Evolutionary conservation across 2,329 filamentous ascomycete species (phyloP).

Genomic region (Trichoderma sp.): DNA sequence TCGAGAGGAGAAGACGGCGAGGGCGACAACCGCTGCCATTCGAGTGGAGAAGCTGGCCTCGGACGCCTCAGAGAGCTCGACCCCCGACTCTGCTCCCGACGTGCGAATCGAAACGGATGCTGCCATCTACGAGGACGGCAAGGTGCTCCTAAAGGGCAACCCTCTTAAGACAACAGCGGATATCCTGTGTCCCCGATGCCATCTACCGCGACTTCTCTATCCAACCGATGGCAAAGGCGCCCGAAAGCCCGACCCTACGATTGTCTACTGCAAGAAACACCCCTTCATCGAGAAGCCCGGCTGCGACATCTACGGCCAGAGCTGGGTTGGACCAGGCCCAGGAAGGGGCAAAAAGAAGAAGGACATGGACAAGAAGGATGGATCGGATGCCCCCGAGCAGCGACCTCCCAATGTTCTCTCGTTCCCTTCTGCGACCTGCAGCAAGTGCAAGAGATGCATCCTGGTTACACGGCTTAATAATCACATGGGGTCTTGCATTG

Average conservation of each 20-base stretch:
- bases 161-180: slow-evolving; percentile 70
- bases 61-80: slow-evolving; percentile 55
- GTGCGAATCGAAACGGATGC: slow-evolving; percentile 66
- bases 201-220: slow-evolving; percentile 71
- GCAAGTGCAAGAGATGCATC: slow-evolving; percentile 67
- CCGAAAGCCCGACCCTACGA: slow-evolving; percentile 63
- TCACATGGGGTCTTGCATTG: slow-evolving; percentile 69
- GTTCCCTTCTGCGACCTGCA: slow-evolving; percentile 66
- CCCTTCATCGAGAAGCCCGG: slow-evolving; percentile 76
- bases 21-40: slow-evolving; percentile 65
- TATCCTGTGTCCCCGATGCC: slow-evolving; percentile 73
- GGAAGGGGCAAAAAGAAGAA: slow-evolving; percentile 79
- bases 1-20: slow-evolving; percentile 75
- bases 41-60: slow-evolving; percentile 62
- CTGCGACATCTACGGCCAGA: slow-evolving; percentile 81
- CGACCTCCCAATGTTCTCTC: slow-evolving; percentile 62
- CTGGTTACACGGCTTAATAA: slow-evolving; percentile 66
- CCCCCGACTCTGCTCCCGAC: slow-evolving; percentile 55
- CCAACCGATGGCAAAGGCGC: slow-evolving; percentile 71
- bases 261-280: slow-evolving; percentile 77
- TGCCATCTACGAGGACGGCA: slow-evolving; percentile 69
- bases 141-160: slow-evolving; percentile 69
- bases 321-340: slow-evolving; percentile 71
- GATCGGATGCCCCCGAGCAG: slow-evolving; percentile 54
- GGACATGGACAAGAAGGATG: slow-evolving; percentile 65